Evolutionary conservation across 2,329 filamentous ascomycete genomes (phyloP).

Genomic region (Ascochyta viciae-villosae): DNA sequence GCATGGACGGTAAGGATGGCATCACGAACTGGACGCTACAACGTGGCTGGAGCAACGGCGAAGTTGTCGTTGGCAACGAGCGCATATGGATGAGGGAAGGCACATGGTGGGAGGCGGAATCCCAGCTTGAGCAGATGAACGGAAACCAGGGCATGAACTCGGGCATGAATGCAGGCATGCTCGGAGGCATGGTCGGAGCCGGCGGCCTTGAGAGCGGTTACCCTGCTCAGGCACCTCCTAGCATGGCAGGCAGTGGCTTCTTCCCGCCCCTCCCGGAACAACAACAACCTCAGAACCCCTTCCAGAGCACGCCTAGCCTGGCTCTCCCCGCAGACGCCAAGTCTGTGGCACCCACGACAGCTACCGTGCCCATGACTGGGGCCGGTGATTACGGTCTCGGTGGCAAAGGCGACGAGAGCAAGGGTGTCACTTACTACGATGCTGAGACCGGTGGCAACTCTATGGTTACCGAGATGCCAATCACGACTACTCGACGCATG

Average conservation of each 20-base stretch:
- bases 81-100: conserved; percentile 94
- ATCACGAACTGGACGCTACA: conserved; percentile 95
- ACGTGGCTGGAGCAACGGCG: conserved; percentile 97
- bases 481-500: conserved; percentile 68
- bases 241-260: conserved; percentile 66
- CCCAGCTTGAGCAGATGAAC: conserved; percentile 88
- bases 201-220: conserved; percentile 76
- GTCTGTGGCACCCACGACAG: conserved; percentile 65
- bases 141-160: conserved; percentile 45
- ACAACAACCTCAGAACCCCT: conserved; percentile 72
- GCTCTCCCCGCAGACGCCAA: conserved; percentile 51
- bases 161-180: conserved; percentile 48
- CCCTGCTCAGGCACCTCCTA: conserved; percentile 62
- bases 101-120: conserved; percentile 98
- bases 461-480: conserved; percentile 73
- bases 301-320: conserved; percentile 59
- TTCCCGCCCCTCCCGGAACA: conserved; percentile 67
- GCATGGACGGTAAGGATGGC: conserved; percentile 87
- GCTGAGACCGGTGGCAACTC: conserved; percentile 79
- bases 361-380: conserved; percentile 60
- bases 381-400: conserved; percentile 90
- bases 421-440: conserved; percentile 69
- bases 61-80: conserved; percentile 88
- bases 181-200: conserved; percentile 61
- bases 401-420: conserved; percentile 75